Conservation (phyloP, 306 rosid genomes). For the Arachis stenosperma region DNA sequence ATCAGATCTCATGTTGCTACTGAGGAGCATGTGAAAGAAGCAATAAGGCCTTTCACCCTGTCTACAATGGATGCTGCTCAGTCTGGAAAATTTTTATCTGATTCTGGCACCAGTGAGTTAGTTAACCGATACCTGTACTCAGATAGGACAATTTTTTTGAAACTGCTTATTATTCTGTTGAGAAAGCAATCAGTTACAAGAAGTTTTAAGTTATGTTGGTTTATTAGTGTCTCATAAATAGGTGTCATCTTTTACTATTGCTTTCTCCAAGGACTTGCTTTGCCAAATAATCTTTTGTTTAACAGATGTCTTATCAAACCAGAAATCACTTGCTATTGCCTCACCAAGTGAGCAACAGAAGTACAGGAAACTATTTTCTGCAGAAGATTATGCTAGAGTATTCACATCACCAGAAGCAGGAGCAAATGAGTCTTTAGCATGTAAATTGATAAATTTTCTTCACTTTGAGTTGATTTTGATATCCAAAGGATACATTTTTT, state of each 20-base stretch:
- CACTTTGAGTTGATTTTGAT: slow-evolving; percentile 26
- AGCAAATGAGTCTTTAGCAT: slow-evolving; percentile 67
- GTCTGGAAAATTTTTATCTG: slow-evolving; percentile 31
- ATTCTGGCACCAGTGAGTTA: slow-evolving; percentile 66
- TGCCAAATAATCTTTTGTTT: slow-evolving; percentile 40
- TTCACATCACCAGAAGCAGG: slow-evolving; percentile 65
- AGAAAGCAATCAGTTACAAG: slow-evolving; percentile 26
- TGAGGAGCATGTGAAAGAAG: too few relatives aligned
- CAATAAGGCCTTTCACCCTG: too few relatives aligned
- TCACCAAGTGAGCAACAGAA: slow-evolving; percentile 62
- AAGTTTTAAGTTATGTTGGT: not conserved
- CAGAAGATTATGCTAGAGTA: slow-evolving; percentile 66
- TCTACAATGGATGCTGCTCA: too few relatives aligned
- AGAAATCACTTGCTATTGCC: slow-evolving; percentile 52
- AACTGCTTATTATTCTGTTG: slow-evolving; percentile 6
- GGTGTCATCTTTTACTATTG: slow-evolving; percentile 14
- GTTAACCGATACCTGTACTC: slow-evolving; percentile 25
- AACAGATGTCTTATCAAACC: slow-evolving; percentile 67
- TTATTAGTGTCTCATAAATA: slow-evolving; percentile 11
- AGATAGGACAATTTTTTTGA: slow-evolving; percentile 9
- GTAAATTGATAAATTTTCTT: slow-evolving; percentile 57
- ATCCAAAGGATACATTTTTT: slow-evolving; percentile 8
- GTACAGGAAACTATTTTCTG: slow-evolving; percentile 53
- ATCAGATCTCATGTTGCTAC: too few relatives aligned
- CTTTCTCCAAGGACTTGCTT: slow-evolving; percentile 33